phyloP scores from a whole-genome alignment of 1,284 basidiomycete species.

The Cutaneotrichosporon sp. region DNA sequence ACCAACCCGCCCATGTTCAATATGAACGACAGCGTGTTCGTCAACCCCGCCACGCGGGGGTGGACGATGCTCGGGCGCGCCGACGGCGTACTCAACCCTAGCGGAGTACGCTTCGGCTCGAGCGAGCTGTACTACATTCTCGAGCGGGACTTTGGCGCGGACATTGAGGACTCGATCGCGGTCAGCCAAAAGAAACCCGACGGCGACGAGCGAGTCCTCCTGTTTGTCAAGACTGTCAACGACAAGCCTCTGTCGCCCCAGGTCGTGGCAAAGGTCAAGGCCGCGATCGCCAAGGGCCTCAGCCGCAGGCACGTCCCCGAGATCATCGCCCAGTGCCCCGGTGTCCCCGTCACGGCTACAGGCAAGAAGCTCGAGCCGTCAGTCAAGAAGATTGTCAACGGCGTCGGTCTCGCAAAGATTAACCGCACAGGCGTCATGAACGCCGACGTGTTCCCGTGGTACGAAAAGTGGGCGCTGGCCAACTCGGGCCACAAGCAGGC shows the following conservation, averaged over 20 bases:
- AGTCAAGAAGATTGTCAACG: slow-evolving; percentile 21
- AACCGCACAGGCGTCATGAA: slow-evolving; percentile 17
- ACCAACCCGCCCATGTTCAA: slow-evolving; percentile 20
- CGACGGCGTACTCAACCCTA: slow-evolving; percentile 30
- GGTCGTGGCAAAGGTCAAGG: slow-evolving; percentile 26
- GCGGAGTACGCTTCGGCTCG: slow-evolving; percentile 26
- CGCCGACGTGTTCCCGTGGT: slow-evolving; percentile 16
- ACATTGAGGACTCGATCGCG: slow-evolving; percentile 36
- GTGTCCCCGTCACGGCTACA: slow-evolving; percentile 15
- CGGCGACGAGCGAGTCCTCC: slow-evolving; percentile 37
- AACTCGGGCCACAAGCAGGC: slow-evolving; percentile 6
- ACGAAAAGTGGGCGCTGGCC: slow-evolving; percentile 11
- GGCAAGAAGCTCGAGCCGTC: slow-evolving; percentile 21
- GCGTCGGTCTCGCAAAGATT: slow-evolving; percentile 11
- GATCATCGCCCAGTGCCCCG: slow-evolving; percentile 28
- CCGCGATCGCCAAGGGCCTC: slow-evolving; percentile 25
- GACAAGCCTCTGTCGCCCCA: slow-evolving; percentile 12
- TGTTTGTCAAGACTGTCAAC: slow-evolving; percentile 34
- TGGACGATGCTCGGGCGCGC: slow-evolving; percentile 22
- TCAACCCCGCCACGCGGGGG: slow-evolving; percentile 18
- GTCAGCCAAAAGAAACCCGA: slow-evolving; percentile 31
- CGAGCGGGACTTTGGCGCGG: slow-evolving; percentile 24
- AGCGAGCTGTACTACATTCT: slow-evolving; percentile 28
- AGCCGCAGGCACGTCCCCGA: slow-evolving; percentile 36
- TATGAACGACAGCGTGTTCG: slow-evolving; percentile 21